Conservation (phyloP, 495 filamentous ascomycete genomes). For the Mycothermus thermophilus region DNA sequence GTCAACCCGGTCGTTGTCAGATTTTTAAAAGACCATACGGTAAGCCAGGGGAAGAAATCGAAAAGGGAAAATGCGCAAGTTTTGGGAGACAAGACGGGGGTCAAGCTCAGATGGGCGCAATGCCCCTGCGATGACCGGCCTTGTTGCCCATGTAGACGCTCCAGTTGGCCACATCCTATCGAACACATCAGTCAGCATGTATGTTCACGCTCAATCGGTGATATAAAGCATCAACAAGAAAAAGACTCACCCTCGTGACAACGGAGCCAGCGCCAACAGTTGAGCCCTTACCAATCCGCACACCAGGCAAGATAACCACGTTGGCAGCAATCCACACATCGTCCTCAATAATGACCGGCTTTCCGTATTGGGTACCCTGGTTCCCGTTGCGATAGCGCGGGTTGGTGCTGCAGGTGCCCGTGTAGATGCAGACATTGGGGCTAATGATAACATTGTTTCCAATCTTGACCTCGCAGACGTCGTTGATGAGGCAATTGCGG, state of each 20-base stretch:
- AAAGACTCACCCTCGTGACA: slow-evolving; percentile 60
- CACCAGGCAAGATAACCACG: slow-evolving; percentile 70
- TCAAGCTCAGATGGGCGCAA: slow-evolving; percentile 8
- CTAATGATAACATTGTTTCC: slow-evolving; percentile 72
- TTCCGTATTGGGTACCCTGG: slow-evolving; percentile 56
- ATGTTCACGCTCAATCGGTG: background rate
- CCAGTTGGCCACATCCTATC: slow-evolving; percentile 20
- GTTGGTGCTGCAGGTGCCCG: slow-evolving; percentile 60
- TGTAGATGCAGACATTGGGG: slow-evolving; percentile 77
- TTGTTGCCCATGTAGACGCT: slow-evolving; percentile 20
- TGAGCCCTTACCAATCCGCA: slow-evolving; percentile 64
- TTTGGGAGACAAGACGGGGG: background rate
- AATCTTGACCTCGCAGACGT: slow-evolving; percentile 58
- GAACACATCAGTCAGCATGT: background rate
- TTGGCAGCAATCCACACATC: slow-evolving; percentile 62
- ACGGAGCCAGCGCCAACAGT: slow-evolving; percentile 77
- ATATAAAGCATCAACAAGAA: background rate
- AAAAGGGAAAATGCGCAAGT: background rate
- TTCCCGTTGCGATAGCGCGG: slow-evolving; percentile 62
- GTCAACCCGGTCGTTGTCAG: too few species aligned
- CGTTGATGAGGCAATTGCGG: slow-evolving; percentile 74
- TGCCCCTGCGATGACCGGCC: slow-evolving; percentile 18
- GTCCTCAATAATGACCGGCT: slow-evolving; percentile 66
- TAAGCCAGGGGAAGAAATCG: background rate
- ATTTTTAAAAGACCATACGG: background rate